Base-by-base conservation (phyloP, 257 asterid genomes). In the Eucommia ulmoides region DNA sequence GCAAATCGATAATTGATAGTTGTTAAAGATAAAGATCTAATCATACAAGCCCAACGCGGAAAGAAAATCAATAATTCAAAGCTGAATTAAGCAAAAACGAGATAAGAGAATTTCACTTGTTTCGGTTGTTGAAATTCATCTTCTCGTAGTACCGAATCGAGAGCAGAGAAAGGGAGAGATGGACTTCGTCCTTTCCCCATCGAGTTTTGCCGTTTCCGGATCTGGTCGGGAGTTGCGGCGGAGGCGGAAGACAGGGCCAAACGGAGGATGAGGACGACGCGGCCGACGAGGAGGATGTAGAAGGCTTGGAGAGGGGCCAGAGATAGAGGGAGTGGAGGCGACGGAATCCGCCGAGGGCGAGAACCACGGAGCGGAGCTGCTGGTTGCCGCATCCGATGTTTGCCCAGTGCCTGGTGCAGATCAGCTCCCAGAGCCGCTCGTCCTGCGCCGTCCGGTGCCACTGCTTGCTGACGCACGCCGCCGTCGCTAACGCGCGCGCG, bases 121-220 rank as follows among this genome's bases (percentile, higher is more conserved):
- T 71, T 46, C 77, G 68, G 33, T 68, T 69, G 41, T 53, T 78
- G 77, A 56, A 89, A 41, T 80, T 74, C 94, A 85, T 80, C 72
- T 76, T 89, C 86, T 83, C 94, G 20, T 71, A 89, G 51, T 76
- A 86, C 76, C 83, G 75, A 63, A 89, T 85, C 23, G 96, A 85
- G 29, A 89, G 88, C 22, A 89, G 70, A 20, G 98, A 89, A 23
- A 89, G 73, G 42, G 94, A 82, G 45, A 89, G 82, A 58, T 85
- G 84, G 54, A 89, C 88, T 77, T 89, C 98, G 58, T 89, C 98
- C 71, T 78, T 85, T 20, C 98, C 98, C 98, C 96, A 89, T 46
- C 93, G 71, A 22, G 79, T 77, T 41, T 74, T 85, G 42, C 44
- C 50, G 41, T 7, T 38, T 15, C 52, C 69, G 24, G 75, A 29